These are phyloP conservation scores for Penicillium angulare DNA, from an alignment of 495 filamentous ascomycete species.

Conservation along the genomic window DNA sequence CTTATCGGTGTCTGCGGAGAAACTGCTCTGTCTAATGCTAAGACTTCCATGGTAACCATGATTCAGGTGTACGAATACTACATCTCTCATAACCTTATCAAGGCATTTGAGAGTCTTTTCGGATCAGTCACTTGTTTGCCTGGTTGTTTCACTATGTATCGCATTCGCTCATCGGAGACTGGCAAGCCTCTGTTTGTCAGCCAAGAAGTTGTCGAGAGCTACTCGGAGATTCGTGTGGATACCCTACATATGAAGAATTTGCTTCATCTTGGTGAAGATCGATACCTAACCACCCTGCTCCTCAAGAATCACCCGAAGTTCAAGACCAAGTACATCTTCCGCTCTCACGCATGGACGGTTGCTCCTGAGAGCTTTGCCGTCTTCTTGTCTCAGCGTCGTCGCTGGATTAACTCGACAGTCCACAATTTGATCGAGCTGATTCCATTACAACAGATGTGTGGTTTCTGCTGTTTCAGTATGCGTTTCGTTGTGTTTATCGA, in stretches of 20 bases:
- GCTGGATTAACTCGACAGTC: slow-evolving; percentile 99
- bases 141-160: slow-evolving; percentile 98
- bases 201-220: slow-evolving; percentile 80
- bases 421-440: slow-evolving; percentile 98
- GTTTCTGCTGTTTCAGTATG: slow-evolving; percentile 99
- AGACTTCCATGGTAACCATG: slow-evolving; percentile 92
- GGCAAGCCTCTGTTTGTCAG: slow-evolving; percentile 96
- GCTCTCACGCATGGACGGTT: slow-evolving; percentile 91
- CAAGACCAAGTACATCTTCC: slow-evolving; percentile 97
- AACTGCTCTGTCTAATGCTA: slow-evolving; percentile 88
- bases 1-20: slow-evolving; percentile 94
- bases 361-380: slow-evolving; percentile 91
- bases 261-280: slow-evolving; percentile 87
- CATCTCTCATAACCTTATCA: slow-evolving; percentile 96
- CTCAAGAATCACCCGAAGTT: slow-evolving; percentile 89
- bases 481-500: slow-evolving; percentile 96
- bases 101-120: slow-evolving; percentile 98
- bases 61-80: slow-evolving; percentile 99
- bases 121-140: slow-evolving; percentile 96
- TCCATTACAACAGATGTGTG: slow-evolving; percentile 88
- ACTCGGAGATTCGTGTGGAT: slow-evolving; percentile 90
- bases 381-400: slow-evolving; percentile 95
- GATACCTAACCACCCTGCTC: slow-evolving; percentile 92
- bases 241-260: slow-evolving; percentile 99
- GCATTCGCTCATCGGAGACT: slow-evolving; percentile 87